Percentiles rank a stretch among this genome's conserved stretches.
Conservation (phyloP, 495 filamentous ascomycete species). For the Xylaria nigripes region DNA sequence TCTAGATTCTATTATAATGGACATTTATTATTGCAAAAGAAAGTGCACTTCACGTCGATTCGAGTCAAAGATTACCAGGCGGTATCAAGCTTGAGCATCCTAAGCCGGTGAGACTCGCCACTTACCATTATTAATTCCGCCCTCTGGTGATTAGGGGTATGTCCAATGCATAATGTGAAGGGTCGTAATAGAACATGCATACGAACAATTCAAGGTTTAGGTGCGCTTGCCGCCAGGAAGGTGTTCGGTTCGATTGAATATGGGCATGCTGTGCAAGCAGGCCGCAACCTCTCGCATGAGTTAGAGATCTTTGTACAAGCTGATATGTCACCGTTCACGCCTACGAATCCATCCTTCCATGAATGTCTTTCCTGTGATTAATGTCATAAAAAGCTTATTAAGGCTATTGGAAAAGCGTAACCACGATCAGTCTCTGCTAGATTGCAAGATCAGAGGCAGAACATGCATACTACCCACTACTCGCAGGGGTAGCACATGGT, state of each 20-base stretch:
- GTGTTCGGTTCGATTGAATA: neutral
- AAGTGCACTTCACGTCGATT: too few relatives aligned
- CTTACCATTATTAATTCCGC: too few relatives aligned
- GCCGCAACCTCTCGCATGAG: constrained; percentile 3
- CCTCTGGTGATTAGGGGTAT: too few relatives aligned
- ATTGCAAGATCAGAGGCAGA: constrained; percentile 12
- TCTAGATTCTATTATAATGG: too few relatives aligned
- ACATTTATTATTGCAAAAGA: too few relatives aligned
- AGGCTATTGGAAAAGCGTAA: neutral
- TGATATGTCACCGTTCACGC: constrained; percentile 4
- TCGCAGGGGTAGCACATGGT: constrained; percentile 29
- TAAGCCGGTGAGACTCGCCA: too few relatives aligned
- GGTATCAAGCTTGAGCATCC: too few relatives aligned
- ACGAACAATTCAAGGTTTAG: neutral
- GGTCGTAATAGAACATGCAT: neutral
- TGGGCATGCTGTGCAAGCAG: constrained; percentile 1
- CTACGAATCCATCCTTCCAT: neutral
- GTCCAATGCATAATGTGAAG: neutral
- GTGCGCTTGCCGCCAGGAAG: neutral
- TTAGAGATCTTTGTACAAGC: constrained; percentile 12
- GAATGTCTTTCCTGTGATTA: neutral
- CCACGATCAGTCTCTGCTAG: constrained; percentile 11
- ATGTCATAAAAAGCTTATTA: neutral
- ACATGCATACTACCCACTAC: constrained; percentile 23
- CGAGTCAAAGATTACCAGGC: too few relatives aligned